These are phyloP conservation scores for Backusella mclennaniae DNA, from an alignment of 192 early-diverging fungal species.

Conservation along the genomic window DNA sequence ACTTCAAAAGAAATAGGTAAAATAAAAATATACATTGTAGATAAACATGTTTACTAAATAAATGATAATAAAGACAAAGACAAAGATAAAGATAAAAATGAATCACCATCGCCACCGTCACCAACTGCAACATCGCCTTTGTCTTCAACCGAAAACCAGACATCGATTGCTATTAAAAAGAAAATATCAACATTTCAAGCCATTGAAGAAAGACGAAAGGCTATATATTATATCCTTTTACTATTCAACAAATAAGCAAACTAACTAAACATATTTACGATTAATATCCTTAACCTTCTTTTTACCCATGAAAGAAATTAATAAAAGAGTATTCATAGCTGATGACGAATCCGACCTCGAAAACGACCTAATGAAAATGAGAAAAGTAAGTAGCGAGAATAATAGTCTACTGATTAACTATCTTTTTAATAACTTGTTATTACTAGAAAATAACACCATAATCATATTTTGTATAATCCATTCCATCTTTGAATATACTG, in stretches of 20 bases:
- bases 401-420: not conserved
- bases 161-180: not conserved
- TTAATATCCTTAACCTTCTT: not conserved
- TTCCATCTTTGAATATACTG: not conserved
- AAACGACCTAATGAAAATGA: not conserved
- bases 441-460: not conserved
- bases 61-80: not conserved
- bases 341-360: not conserved
- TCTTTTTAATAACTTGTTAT: not conserved
- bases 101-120: not conserved
- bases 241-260: not conserved
- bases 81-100: not conserved
- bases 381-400: not conserved
- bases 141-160: not conserved
- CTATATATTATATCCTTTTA: slow-evolving; percentile 4
- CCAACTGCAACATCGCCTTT: not conserved
- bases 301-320: slow-evolving; percentile 5
- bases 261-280: not conserved
- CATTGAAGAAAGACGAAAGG: not conserved
- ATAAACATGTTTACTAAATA: not conserved
- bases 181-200: not conserved
- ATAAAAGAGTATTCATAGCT: not conserved
- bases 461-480: not conserved
- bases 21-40: not conserved
- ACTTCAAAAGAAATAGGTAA: not conserved